Percentiles rank a stretch among this genome's conserved stretches.
Conservation (phyloP, 2,329 filamentous ascomycete genomes). For the Sporothrix brunneoviolacea region DNA sequence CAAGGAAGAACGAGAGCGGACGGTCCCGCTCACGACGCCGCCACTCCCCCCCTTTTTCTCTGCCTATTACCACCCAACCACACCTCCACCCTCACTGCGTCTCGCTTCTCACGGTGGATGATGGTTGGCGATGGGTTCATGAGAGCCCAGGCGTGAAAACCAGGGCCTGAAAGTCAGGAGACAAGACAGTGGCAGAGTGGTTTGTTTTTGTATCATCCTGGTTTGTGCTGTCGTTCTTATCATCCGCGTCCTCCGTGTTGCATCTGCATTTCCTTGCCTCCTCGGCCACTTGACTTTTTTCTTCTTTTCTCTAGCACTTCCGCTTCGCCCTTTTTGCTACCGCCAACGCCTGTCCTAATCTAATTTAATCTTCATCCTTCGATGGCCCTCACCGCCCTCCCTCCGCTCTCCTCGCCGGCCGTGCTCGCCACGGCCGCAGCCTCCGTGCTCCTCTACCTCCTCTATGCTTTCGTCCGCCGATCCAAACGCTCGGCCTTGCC, state of each 20-base stretch:
- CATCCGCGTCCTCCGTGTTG: no score
- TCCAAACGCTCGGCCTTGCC: conserved; percentile 4
- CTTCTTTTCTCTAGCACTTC: background rate
- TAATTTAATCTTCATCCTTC: background rate
- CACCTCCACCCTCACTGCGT: background rate
- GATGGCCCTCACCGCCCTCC: background rate
- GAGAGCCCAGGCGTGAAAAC: background rate
- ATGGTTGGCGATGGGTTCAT: background rate
- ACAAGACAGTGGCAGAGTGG: background rate
- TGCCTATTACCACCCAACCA: background rate
- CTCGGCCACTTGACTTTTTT: background rate
- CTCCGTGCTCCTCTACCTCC: conserved; percentile 2
- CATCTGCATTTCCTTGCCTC: background rate
- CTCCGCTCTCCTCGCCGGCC: background rate
- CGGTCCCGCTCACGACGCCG: no score
- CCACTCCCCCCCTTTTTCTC: background rate
- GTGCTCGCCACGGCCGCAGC: conserved; percentile 1
- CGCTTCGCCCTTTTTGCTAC: background rate
- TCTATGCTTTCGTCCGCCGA: background rate
- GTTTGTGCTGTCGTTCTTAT: background rate
- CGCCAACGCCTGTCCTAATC: background rate
- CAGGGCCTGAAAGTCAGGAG: background rate
- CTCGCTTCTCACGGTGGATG: background rate
- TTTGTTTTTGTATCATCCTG: no score
- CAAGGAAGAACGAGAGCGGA: no score